Percentiles rank a stretch among this genome's conserved stretches.
These are phyloP conservation scores for Excoecaria agallocha DNA, from an alignment of 345 rosid species.

Conservation along the genomic window DNA sequence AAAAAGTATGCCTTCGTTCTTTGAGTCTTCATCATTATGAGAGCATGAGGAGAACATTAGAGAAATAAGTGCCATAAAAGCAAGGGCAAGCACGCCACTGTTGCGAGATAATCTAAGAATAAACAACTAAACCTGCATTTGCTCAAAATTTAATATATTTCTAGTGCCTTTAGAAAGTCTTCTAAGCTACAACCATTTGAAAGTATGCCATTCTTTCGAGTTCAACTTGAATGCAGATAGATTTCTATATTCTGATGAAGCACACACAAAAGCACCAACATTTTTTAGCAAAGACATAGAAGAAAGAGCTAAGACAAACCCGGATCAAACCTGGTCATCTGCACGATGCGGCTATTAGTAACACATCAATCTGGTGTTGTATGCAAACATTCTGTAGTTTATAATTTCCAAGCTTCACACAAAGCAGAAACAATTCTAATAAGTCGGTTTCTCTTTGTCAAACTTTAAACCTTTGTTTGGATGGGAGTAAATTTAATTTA, in stretches of 20 bases:
- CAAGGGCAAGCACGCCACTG: constrained; percentile 96
- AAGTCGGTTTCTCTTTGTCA: constrained; percentile 2
- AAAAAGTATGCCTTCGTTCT: constrained; percentile 51
- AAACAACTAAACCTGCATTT: constrained; percentile 83
- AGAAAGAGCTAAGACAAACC: neutral
- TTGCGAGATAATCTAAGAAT: constrained; percentile 83
- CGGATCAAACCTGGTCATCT: constrained; percentile 73
- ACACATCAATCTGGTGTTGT: constrained; percentile 52
- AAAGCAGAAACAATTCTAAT: constrained; percentile 3
- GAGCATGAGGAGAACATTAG: constrained; percentile 47
- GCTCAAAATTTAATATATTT: constrained; percentile 22
- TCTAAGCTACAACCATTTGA: constrained; percentile 6
- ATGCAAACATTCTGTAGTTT: constrained; percentile 61
- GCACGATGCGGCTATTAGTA: constrained; percentile 94
- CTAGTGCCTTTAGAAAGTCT: neutral
- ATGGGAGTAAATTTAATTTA: no score
- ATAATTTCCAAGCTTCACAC: constrained; percentile 53
- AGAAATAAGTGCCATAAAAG: constrained; percentile 79
- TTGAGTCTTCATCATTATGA: constrained; percentile 32
- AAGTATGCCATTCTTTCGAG: neutral
- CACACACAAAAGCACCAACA: neutral
- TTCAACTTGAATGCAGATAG: neutral
- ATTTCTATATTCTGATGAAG: neutral
- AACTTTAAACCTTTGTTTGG: no score
- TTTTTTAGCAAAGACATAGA: neutral